Evolutionary conservation across 1,139 yeast species (phyloP), one percentile per base, ranked within the genome.

Genomic region (Taphrina deformans): DNA sequence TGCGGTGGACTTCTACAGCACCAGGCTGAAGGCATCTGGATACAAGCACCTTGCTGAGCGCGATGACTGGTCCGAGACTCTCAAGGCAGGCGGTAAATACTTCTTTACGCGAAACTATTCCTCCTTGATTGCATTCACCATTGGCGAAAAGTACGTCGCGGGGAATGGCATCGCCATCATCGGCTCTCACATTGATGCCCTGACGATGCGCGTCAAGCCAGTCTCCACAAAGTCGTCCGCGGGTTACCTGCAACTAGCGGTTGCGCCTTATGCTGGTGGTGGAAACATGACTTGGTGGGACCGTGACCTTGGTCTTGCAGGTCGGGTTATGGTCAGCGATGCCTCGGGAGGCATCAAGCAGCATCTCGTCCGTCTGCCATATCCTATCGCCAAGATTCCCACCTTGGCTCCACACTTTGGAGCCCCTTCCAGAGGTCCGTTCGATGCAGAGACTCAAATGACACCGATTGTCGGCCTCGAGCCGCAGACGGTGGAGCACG

Each of bases 351-450:
- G 82, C 61, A 81, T 80, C 69, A 81, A 83, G 51, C 83, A 96
- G 6, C 88, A 83, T 74, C 80, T 93, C 69, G 84, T 92, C 63
- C 89, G 90, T 73, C 80, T 92, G 68, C 88, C 89, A 67, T 86
- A 84, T 73, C 97, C 99, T 1, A 78, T 93, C 66, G 84, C 95
- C 71, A 85, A 96, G 73, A 91, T 93, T 67, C 98, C 97, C 56
- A 89, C 97, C 2, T 81, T 93, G 75, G 98, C 99, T n/a, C 95
- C 95, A 68, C 98, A 93, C 76, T 83, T 93, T 73, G 90, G 92
- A 69, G 81, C 92, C 69, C 88, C 85, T 40, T 88, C 87, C 45
- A 83, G 84, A 72, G 83, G 82, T 55, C 97, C 92, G 70, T 92
- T 91, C 78, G 89, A 93, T 77, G 84, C 84, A 71, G 98, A 93